These are phyloP conservation scores for Diaporthe citrichinensis DNA, from an alignment of 2,329 filamentous ascomycete species.

Conservation along the genomic window DNA sequence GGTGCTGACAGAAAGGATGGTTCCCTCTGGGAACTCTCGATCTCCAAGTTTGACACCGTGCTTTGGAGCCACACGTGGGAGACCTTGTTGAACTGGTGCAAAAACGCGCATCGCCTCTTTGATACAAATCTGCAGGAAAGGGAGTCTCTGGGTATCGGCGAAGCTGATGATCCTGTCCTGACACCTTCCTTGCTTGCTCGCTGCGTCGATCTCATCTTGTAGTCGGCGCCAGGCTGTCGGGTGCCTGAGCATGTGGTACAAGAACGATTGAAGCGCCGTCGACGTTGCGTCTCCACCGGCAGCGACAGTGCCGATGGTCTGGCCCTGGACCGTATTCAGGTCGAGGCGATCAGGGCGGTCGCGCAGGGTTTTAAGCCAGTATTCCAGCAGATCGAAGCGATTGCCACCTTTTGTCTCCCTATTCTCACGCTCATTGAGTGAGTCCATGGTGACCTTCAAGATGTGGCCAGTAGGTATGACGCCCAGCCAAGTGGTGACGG, in stretches of 20 bases:
- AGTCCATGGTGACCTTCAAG: constrained; percentile 45
- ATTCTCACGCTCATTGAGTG: constrained; percentile 45
- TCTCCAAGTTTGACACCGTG: constrained; percentile 48
- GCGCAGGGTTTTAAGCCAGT: constrained; percentile 45
- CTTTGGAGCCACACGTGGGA: constrained; percentile 47
- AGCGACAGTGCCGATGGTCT: constrained; percentile 12
- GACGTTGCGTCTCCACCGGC: constrained; percentile 44
- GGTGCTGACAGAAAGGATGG: constrained; percentile 45
- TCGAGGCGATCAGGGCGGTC: constrained; percentile 3
- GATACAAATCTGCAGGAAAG: constrained; percentile 53
- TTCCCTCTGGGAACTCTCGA: constrained; percentile 47
- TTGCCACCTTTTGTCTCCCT: constrained; percentile 39
- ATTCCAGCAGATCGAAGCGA: constrained; percentile 45
- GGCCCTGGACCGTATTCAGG: not conserved
- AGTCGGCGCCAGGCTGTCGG: constrained; percentile 42
- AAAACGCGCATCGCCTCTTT: constrained; percentile 48
- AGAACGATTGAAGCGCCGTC: constrained; percentile 45
- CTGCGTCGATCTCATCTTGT: constrained; percentile 46
- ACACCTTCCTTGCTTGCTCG: constrained; percentile 37
- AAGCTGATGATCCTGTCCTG: constrained; percentile 44
- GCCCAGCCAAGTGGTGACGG: constrained; percentile 46
- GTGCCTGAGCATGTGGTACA: constrained; percentile 46
- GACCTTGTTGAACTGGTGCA: constrained; percentile 47
- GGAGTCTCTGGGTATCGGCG: constrained; percentile 48
- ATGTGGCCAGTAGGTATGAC: constrained; percentile 49